Evolutionary conservation across 2,329 filamentous ascomycete species (phyloP), one percentile per base, ranked within the genome.

Genomic region (Penicillium sp.): DNA sequence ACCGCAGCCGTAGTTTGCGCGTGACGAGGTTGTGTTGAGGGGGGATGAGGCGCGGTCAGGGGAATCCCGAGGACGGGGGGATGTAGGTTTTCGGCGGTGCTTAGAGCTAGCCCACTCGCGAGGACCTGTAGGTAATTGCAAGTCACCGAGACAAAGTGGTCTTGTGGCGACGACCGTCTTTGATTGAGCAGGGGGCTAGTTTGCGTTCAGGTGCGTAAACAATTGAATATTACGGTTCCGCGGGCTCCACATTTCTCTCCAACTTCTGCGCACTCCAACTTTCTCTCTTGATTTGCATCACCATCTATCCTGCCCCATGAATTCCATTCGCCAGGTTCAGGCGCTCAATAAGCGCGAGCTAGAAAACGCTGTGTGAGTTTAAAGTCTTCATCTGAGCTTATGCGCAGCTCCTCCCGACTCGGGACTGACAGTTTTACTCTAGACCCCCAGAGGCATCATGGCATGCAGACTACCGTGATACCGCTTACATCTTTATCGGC

Each of bases 401-500:
- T 60, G 14, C 39, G 39, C 50, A 42, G 27, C 40, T 38, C 36
- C 24, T 29, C 4, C 24, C 16, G 43, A n/a, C n/a, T 52, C 38
- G 46, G 8, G 55, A 32, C 40, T 49, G 43, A 52, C 43, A 48
- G 55, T 54, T 58, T 54, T 55, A 46, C 43, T 16, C 44, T 55
- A 92, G 91, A 64, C 83, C 88, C 2, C 88, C 92, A 40, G 87
- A 92, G 75, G 93, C 89, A 60, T 97, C 93, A 54, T 97, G 93
- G 93, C 93, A 97, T 73, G 88, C 89, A 72, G 95, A 99, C 79
- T 99, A 97, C 77, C 90, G 91, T 77, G 94, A 96, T 78, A 97
- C 94, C 2, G 95, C 94, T 56, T 99, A 93, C 74, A 80, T 99
- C 71, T 96, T 97, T 80, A 92, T 99, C 64, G 95, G 95, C 69